Percentiles rank a stretch among this genome's conserved stretches.
These are phyloP conservation scores for Chalciporus pseudorubinellus DNA, from an alignment of 768 basidiomycete species.

Conservation along the genomic window DNA sequence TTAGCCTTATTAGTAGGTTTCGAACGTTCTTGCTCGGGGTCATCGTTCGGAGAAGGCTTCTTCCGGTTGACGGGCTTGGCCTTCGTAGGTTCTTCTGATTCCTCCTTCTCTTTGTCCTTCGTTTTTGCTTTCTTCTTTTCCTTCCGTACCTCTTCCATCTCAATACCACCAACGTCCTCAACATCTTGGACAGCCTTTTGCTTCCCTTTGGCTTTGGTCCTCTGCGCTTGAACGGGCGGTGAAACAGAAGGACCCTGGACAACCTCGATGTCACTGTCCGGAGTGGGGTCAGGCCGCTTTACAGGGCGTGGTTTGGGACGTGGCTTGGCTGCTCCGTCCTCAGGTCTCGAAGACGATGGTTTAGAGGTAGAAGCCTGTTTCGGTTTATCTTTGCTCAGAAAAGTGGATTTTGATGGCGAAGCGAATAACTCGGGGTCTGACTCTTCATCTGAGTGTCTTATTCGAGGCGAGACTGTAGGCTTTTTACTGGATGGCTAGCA, in stretches of 20 bases:
- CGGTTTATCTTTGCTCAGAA: slow-evolving; percentile 11
- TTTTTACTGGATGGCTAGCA: slow-evolving; percentile 15
- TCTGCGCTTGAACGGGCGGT: slow-evolving; percentile 20
- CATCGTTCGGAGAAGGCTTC: slow-evolving; percentile 22
- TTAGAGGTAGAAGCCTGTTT: slow-evolving; percentile 16
- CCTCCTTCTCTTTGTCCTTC: slow-evolving; percentile 18
- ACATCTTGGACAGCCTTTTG: slow-evolving; percentile 31
- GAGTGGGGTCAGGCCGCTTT: slow-evolving; percentile 14
- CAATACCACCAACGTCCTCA: slow-evolving; percentile 14
- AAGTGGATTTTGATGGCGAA: slow-evolving; percentile 15
- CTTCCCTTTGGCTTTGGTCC: slow-evolving; percentile 38
- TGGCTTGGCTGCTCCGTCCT: slow-evolving; percentile 19
- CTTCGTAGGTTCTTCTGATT: slow-evolving; percentile 31
- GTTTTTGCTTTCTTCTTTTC: slow-evolving; percentile 26
- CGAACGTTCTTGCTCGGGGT: slow-evolving; percentile 7
- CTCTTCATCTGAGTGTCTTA: slow-evolving; percentile 25
- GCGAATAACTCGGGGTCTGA: slow-evolving; percentile 12
- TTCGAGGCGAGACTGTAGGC: not conserved
- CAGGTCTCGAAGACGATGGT: slow-evolving; percentile 16
- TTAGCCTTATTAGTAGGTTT: slow-evolving; percentile 22
- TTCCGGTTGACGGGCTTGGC: slow-evolving; percentile 21
- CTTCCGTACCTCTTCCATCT: slow-evolving; percentile 25
- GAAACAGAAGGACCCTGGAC: slow-evolving; percentile 13
- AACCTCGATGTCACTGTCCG: slow-evolving; percentile 34
- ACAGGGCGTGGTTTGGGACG: slow-evolving; percentile 23